phyloP scores from a whole-genome alignment of 352 stramenopile species.

The Phytophthora capsici region DNA sequence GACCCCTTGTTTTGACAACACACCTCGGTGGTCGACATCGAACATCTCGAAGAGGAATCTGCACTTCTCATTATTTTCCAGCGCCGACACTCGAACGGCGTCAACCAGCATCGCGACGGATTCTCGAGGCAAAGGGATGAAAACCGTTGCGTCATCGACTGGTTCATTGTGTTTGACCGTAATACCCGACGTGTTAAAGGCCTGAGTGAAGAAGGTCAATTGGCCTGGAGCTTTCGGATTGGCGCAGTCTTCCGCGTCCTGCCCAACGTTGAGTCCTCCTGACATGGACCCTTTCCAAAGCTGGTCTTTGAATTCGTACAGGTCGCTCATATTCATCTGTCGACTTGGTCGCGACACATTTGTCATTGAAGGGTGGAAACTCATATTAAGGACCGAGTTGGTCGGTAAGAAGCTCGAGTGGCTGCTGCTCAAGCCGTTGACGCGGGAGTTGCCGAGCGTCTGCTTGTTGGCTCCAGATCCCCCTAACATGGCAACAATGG shows the following conservation, averaged over 20 bases:
- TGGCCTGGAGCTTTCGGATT: slow-evolving; percentile 14
- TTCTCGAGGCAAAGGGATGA: slow-evolving; percentile 53
- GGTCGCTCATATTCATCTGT: slow-evolving; percentile 36
- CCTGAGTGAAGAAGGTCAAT: slow-evolving; percentile 42
- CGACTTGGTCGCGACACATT: slow-evolving; percentile 28
- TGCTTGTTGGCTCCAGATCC: slow-evolving; percentile 7
- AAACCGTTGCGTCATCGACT: slow-evolving; percentile 23
- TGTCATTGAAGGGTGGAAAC: slow-evolving; percentile 21
- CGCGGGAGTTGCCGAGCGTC: slow-evolving; percentile 6
- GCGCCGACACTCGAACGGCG: slow-evolving; percentile 51
- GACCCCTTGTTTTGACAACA: slow-evolving; percentile 57
- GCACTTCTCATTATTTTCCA: slow-evolving; percentile 61
- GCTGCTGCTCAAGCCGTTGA: neutral
- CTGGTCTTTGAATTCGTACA: slow-evolving; percentile 46
- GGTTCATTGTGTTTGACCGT: slow-evolving; percentile 11
- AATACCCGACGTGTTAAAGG: slow-evolving; percentile 41
- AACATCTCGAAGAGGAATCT: slow-evolving; percentile 80
- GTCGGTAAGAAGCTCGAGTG: slow-evolving; percentile 44
- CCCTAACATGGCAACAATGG: slow-evolving; percentile 16
- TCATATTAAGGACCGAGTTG: slow-evolving; percentile 19
- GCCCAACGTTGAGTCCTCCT: slow-evolving; percentile 1
- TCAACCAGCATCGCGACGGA: slow-evolving; percentile 63
- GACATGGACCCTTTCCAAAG: slow-evolving; percentile 43
- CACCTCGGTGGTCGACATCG: slow-evolving; percentile 50
- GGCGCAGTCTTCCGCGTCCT: slow-evolving; percentile 16